These are phyloP conservation scores for Adansonia digitata DNA, from an alignment of 345 rosid species.

Conservation along the genomic window DNA sequence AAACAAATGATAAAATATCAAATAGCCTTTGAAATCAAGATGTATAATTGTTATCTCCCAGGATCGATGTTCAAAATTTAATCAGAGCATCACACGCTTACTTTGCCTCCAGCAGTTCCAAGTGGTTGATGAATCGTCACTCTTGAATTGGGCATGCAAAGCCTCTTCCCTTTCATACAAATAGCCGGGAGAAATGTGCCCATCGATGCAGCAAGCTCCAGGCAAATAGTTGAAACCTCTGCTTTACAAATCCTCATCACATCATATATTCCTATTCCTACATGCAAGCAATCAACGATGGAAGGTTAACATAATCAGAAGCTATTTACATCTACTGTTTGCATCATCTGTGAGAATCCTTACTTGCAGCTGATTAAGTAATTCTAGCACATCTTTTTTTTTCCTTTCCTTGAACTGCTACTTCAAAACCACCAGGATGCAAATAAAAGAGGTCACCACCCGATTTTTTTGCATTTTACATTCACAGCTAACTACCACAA, in stretches of 20 bases:
- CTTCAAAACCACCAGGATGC: not conserved
- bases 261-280: constrained; percentile 95
- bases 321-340: not conserved
- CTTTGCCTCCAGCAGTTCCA: constrained; percentile 86
- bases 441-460: not conserved
- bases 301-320: constrained; percentile 11
- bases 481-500: not conserved
- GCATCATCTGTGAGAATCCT: not conserved
- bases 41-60: not conserved
- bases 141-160: constrained; percentile 91
- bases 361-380: not conserved
- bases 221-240: constrained; percentile 89
- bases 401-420: not conserved
- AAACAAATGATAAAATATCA: not conserved
- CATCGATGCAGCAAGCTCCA: constrained; percentile 93
- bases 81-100: constrained; percentile 27
- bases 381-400: not conserved
- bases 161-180: constrained; percentile 89
- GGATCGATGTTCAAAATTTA: not conserved
- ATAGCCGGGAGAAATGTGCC: constrained; percentile 84
- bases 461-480: not conserved
- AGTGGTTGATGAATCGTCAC: constrained; percentile 95
- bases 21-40: not conserved
- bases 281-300: constrained; percentile 12
- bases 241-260: constrained; percentile 95